Percentiles rank a stretch among this genome's conserved stretches.
Evolutionary conservation across 495 filamentous ascomycete species (phyloP).

Genomic region (Talaromyces trachyspermus): DNA sequence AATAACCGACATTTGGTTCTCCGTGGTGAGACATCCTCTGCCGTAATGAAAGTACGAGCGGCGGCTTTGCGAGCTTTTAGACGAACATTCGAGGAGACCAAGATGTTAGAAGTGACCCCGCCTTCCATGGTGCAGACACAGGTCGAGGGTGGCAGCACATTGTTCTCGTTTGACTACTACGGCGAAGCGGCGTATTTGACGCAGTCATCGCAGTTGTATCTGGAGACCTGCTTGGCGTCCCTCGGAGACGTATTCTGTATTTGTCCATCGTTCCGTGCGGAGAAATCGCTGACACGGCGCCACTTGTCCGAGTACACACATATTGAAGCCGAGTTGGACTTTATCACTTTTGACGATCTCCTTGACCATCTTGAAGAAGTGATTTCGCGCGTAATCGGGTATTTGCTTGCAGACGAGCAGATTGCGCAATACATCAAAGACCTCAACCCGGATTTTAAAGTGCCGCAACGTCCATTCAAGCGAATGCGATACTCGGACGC

Average conservation of each 20-base stretch:
- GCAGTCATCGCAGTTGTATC: constrained; percentile 95
- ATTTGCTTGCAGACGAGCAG: constrained; percentile 62
- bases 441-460: constrained; percentile 83
- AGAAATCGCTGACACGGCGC: constrained; percentile 89
- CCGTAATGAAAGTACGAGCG: constrained; percentile 87
- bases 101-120: constrained; percentile 77
- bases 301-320: constrained; percentile 97
- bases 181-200: constrained; percentile 89
- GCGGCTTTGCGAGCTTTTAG: constrained; percentile 79
- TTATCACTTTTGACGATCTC: constrained; percentile 87
- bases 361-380: constrained; percentile 84
- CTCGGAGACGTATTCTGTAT: constrained; percentile 95
- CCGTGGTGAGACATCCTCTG: constrained; percentile 77
- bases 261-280: constrained; percentile 96
- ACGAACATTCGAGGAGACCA: constrained; percentile 69
- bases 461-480: constrained; percentile 78
- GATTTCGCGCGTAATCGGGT: constrained; percentile 80
- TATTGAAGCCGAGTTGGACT: constrained; percentile 94
- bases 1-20: constrained; percentile 90
- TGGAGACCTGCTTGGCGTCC: constrained; percentile 88
- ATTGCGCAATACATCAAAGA: constrained; percentile 63
- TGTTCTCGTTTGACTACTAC: constrained; percentile 95
- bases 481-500: constrained; percentile 95
- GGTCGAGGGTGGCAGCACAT: constrained; percentile 90
- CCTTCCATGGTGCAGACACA: constrained; percentile 98